Conservation (phyloP, 352 stramenopile genomes). For the Phytophthora macrochlamydospora region DNA sequence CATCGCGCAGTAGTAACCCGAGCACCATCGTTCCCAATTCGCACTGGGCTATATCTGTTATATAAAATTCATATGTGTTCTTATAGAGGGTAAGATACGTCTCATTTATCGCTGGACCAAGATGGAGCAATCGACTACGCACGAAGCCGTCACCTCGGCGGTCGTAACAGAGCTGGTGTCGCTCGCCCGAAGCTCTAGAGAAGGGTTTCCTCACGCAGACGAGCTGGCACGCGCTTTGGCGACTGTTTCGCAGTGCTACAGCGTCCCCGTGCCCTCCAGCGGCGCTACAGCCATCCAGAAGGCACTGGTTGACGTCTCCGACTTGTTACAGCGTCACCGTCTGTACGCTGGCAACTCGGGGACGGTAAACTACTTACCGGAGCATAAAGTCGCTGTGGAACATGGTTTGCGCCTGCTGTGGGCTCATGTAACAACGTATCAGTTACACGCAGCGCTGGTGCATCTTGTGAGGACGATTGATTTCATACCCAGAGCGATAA, state of each 20-base stretch:
- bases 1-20: conserved; percentile 76
- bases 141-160: conserved; percentile 29
- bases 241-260: conserved; percentile 49
- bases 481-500: conserved; percentile 68
- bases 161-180: conserved; percentile 30
- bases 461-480: conserved; percentile 69
- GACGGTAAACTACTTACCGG: conserved; percentile 13
- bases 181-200: conserved; percentile 15
- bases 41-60: background rate
- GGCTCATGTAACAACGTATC: conserved; percentile 63
- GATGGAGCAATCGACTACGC: conserved; percentile 32
- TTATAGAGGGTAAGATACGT: background rate
- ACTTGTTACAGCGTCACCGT: conserved; percentile 49
- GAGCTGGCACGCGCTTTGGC: conserved; percentile 45
- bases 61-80: background rate
- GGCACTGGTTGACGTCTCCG: conserved; percentile 41
- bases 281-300: conserved; percentile 40
- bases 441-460: conserved; percentile 60
- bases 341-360: conserved; percentile 30
- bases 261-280: conserved; percentile 49
- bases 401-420: conserved; percentile 54
- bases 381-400: conserved; percentile 41
- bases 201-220: conserved; percentile 33
- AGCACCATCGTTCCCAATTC: conserved; percentile 58
- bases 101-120: background rate